Evolutionary conservation across 1,139 yeast species (phyloP), one percentile per base, ranked within the genome.

Genomic region (Blastobotrys indianensis): DNA sequence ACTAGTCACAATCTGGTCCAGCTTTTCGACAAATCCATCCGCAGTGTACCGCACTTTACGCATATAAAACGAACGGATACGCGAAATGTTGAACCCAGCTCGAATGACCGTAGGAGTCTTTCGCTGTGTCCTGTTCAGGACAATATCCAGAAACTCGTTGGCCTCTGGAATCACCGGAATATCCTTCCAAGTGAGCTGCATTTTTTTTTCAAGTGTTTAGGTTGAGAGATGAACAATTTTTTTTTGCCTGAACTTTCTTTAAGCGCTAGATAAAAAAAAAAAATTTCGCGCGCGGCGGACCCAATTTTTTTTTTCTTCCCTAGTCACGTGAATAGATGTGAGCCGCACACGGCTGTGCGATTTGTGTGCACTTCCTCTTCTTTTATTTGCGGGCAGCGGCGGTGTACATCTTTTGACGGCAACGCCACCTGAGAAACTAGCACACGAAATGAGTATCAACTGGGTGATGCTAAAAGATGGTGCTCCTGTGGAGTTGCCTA

Each of bases 101-200:
- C 98, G 82, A 58, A 92, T 86, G 51, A 94, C 97, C 10, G 98
- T 92, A 43, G 98, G 98, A 2, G 98, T 92, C 70, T 92, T 92
- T 72, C 99, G 80, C 73, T 92, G 99, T 1, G 99, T 92, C 65
- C 97, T 79, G 75, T 92, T 92, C 58, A 92, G 83, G 54, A 94
- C 95, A 55, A 92, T 88, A 70, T 92, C 99, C 80, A 92, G 76
- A 77, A 90, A 77, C 67, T 92, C 97, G 68, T 85, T 86, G 62
- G 95, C 74, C 56, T 82, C 82, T 43, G 97, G 94, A 54, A 92
- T 95, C 44, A 94, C 82, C 35, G 97, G 95, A 63, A 92, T 92
- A 69, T 90, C 97, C 71, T 92, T 92, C 97, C 97, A 92, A 47
- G 97, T 83, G 59, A 92, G 80, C 74, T 92, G 97, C 97, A 92